Percentiles rank a stretch among this genome's conserved stretches.
Evolutionary conservation across 805 yeast genomes (phyloP).

Genomic region (Candida glaebosa): DNA sequence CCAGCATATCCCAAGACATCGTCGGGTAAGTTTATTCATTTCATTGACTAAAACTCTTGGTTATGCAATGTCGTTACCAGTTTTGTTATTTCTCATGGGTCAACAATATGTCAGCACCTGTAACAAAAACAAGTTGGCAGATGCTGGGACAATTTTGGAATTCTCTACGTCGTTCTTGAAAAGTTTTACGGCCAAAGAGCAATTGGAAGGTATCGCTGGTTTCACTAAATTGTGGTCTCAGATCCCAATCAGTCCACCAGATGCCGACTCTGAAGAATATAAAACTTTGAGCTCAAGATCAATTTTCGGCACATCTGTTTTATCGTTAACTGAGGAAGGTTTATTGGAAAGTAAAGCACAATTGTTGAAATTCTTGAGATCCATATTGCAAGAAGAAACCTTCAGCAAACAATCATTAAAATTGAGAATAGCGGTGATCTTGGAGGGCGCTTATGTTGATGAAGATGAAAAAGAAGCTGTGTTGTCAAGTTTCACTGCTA

Average conservation of each 20-base stretch:
- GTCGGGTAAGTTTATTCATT: conserved; percentile 81
- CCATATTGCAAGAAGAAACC: conserved; percentile 34
- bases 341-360: conserved; percentile 46
- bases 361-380: conserved; percentile 55
- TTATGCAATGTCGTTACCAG: conserved; percentile 59
- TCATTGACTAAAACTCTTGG: conserved; percentile 78
- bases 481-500: conserved; percentile 30
- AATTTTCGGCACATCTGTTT: conserved; percentile 59
- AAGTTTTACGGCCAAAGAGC: conserved; percentile 65
- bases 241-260: conserved; percentile 42
- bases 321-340: conserved; percentile 48
- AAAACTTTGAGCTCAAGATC: conserved; percentile 47
- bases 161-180: conserved; percentile 69
- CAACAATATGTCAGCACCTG: conserved; percentile 54
- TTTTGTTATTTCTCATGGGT: conserved; percentile 74
- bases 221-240: conserved; percentile 51
- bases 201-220: conserved; percentile 50
- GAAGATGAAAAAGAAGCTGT: conserved; percentile 25
- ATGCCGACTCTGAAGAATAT: conserved; percentile 33
- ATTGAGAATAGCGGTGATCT: conserved; percentile 49
- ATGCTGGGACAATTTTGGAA: conserved; percentile 64
- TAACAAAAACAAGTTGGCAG: conserved; percentile 59
- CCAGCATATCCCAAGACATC: conserved; percentile 92
- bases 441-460: conserved; percentile 40
- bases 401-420: conserved; percentile 33